These are phyloP conservation scores for Entonaema liquescens DNA, from an alignment of 495 filamentous ascomycete genomes.

Conservation along the genomic window DNA sequence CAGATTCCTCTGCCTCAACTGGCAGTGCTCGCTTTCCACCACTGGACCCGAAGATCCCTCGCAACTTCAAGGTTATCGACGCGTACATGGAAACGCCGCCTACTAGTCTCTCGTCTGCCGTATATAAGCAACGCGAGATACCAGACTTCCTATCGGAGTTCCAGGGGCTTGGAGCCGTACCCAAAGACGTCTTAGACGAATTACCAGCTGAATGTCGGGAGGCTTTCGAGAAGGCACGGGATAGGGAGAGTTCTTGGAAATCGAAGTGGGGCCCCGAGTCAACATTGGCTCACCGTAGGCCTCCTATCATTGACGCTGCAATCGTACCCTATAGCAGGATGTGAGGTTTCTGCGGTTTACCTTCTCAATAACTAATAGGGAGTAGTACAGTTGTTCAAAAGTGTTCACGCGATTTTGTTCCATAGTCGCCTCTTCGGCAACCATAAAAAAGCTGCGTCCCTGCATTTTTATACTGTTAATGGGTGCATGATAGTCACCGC, in stretches of 20 bases:
- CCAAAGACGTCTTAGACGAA: conserved; percentile 71
- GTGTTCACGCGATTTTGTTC: background rate
- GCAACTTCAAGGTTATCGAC: conserved; percentile 81
- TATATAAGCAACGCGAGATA: conserved; percentile 59
- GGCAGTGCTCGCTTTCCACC: conserved; percentile 64
- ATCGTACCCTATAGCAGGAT: conserved; percentile 58
- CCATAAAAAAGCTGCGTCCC: background rate
- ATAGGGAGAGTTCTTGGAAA: conserved; percentile 75
- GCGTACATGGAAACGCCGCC: conserved; percentile 69
- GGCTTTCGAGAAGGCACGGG: conserved; percentile 70
- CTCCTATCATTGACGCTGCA: conserved; percentile 64
- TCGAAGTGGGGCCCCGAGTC: conserved; percentile 71
- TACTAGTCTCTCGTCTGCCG: conserved; percentile 48
- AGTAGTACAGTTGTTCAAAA: background rate
- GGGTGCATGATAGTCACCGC: background rate
- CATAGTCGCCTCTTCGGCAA: background rate
- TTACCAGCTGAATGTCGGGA: conserved; percentile 75
- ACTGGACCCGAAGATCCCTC: conserved; percentile 69
- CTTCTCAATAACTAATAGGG: background rate
- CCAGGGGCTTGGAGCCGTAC: conserved; percentile 70
- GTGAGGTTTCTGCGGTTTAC: background rate
- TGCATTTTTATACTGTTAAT: background rate
- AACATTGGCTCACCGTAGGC: conserved; percentile 52
- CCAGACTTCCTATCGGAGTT: conserved; percentile 62
- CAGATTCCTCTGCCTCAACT: conserved; percentile 44